Percentiles rank a stretch among this genome's conserved stretches.
phyloP scores from a whole-genome alignment of 208 protist species.

The Plasmodiophora brassicae region DNA sequence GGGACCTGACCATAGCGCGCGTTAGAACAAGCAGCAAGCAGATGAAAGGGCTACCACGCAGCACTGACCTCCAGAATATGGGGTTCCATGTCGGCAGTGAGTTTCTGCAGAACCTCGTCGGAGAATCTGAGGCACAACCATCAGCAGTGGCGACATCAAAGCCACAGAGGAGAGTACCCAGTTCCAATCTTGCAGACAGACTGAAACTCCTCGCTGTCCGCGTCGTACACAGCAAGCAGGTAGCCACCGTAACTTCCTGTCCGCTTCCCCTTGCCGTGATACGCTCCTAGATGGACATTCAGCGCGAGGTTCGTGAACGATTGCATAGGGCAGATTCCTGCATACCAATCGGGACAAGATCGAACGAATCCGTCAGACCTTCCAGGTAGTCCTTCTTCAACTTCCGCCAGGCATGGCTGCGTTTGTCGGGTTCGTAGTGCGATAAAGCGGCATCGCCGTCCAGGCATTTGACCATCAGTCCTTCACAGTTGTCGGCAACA shows the following conservation, averaged over 20 bases:
- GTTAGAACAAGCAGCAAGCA: not conserved
- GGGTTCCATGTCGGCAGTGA: not conserved
- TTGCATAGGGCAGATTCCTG: no score
- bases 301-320: no score
- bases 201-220: conserved; percentile 89
- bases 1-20: not conserved
- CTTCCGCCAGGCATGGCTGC: conserved; percentile 95
- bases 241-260: conserved; percentile 93
- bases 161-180: no score
- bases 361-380: conserved; percentile 91
- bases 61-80: not conserved
- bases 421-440: conserved; percentile 87
- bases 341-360: conserved; percentile 96
- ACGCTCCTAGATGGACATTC: conserved; percentile 60
- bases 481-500: conserved; percentile 74
- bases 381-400: conserved; percentile 89
- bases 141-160: no score
- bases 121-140: no score
- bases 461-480: conserved; percentile 97
- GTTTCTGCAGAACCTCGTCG: conserved; percentile 70
- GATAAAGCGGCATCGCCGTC: conserved; percentile 57
- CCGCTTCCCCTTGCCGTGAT: conserved; percentile 90
- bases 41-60: not conserved
- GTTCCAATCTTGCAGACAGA: conserved; percentile 93
- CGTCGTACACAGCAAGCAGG: conserved; percentile 94